These are phyloP conservation scores for Xylariaceae sp. DNA, from an alignment of 2,329 filamentous ascomycete species.

Conservation along the genomic window DNA sequence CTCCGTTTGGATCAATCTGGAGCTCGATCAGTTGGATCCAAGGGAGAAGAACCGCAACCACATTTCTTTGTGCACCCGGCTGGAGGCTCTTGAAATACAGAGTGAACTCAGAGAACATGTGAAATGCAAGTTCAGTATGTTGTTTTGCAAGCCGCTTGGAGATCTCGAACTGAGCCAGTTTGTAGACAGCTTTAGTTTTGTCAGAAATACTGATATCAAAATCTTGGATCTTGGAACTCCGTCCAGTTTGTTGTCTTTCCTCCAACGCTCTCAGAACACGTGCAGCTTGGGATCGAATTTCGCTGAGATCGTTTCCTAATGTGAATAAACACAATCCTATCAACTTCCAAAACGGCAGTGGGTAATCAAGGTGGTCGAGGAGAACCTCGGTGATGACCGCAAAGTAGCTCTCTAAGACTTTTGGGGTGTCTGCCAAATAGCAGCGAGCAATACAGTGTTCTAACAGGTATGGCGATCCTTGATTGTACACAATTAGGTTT, in stretches of 20 bases:
- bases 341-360: slow-evolving; percentile 84
- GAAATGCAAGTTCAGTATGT: slow-evolving; percentile 83
- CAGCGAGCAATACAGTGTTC: slow-evolving; percentile 90
- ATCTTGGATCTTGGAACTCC: slow-evolving; percentile 89
- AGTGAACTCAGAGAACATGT: slow-evolving; percentile 94
- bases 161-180: slow-evolving; percentile 93
- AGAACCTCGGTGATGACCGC: slow-evolving; percentile 86
- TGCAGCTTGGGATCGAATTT: slow-evolving; percentile 84
- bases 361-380: slow-evolving; percentile 76
- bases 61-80: slow-evolving; percentile 80
- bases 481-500: slow-evolving; percentile 87
- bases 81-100: slow-evolving; percentile 86
- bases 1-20: slow-evolving; percentile 85
- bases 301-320: slow-evolving; percentile 84
- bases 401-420: slow-evolving; percentile 92
- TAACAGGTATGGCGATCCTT: slow-evolving; percentile 77
- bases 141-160: slow-evolving; percentile 86
- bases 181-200: slow-evolving; percentile 97
- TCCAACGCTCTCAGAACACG: slow-evolving; percentile 77
- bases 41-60: slow-evolving; percentile 88
- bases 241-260: slow-evolving; percentile 65
- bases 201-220: slow-evolving; percentile 98
- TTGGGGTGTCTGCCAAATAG: slow-evolving; percentile 75
- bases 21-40: slow-evolving; percentile 96
- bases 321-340: slow-evolving; percentile 86